Conservation (phyloP, 768 basidiomycete species). For the Russula earlei region DNA sequence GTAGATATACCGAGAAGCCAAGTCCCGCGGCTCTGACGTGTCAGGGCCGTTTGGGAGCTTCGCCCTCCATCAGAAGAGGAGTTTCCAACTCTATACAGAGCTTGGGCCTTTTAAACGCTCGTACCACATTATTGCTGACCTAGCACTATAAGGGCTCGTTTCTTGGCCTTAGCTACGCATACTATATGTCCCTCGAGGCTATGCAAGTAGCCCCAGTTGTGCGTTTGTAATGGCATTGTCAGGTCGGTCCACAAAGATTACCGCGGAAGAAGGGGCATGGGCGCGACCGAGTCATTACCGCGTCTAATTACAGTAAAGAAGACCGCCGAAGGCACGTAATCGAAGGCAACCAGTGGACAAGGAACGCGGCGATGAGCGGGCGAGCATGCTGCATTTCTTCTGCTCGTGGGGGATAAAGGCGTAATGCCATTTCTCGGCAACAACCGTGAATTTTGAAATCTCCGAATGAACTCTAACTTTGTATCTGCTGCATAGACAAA, state of each 20-base stretch:
- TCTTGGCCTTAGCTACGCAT: too few relatives aligned
- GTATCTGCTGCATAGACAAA: neutral
- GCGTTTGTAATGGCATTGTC: neutral
- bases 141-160: too few relatives aligned
- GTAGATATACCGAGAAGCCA: neutral
- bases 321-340: neutral
- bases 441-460: neutral
- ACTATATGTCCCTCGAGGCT: too few relatives aligned
- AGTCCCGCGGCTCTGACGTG: neutral
- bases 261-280: neutral
- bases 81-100: neutral
- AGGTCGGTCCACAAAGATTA: neutral
- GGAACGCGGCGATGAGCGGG: neutral
- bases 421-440: neutral
- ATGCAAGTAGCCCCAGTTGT: neutral
- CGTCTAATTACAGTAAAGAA: neutral
- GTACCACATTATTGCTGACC: neutral
- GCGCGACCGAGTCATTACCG: neutral
- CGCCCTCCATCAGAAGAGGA: neutral
- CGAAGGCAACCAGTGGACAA: neutral
- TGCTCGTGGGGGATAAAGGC: neutral
- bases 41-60: neutral
- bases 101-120: neutral
- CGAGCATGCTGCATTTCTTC: neutral
- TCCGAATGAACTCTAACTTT: slow-evolving; percentile 20